These are phyloP conservation scores for Podaxis sp. DNA, from an alignment of 768 basidiomycete species.

Conservation along the genomic window DNA sequence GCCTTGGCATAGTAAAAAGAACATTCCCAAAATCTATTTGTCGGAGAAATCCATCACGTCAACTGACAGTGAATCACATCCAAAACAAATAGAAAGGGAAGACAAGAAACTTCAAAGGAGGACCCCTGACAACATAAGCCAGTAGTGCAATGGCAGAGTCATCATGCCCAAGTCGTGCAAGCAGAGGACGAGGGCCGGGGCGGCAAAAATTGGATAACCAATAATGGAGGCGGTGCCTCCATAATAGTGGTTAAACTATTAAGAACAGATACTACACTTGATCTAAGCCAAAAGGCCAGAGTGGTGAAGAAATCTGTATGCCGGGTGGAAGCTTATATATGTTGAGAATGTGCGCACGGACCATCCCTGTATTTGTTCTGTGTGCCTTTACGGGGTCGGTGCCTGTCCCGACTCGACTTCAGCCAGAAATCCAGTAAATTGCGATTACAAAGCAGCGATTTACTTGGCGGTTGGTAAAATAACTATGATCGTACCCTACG, in stretches of 20 bases:
- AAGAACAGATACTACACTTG: constrained; percentile 98
- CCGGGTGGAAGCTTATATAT: constrained; percentile 27
- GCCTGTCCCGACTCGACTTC: too few relatives aligned
- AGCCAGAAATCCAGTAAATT: too few relatives aligned
- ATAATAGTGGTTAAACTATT: constrained; percentile 75
- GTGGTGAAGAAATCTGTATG: constrained; percentile 56
- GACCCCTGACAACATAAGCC: constrained; percentile 67
- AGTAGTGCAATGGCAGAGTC: constrained; percentile 56
- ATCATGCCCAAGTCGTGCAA: constrained; percentile 55
- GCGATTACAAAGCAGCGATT: too few relatives aligned
- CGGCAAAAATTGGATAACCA: constrained; percentile 59
- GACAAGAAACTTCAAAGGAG: constrained; percentile 23
- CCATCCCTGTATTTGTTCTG: constrained; percentile 22
- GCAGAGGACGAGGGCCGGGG: constrained; percentile 56
- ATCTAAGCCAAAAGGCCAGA: constrained; percentile 97
- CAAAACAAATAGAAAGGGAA: constrained; percentile 26
- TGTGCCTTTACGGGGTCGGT: neutral
- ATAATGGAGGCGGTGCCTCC: constrained; percentile 51
- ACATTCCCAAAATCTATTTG: constrained; percentile 6
- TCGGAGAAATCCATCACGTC: neutral
- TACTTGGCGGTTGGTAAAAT: too few relatives aligned
- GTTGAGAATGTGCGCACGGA: constrained; percentile 31
- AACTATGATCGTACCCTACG: too few relatives aligned
- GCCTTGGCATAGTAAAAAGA: neutral
- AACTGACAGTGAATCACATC: neutral